These are phyloP conservation scores for Combretum micranthum DNA, from an alignment of 345 rosid genomes.

Conservation along the genomic window DNA sequence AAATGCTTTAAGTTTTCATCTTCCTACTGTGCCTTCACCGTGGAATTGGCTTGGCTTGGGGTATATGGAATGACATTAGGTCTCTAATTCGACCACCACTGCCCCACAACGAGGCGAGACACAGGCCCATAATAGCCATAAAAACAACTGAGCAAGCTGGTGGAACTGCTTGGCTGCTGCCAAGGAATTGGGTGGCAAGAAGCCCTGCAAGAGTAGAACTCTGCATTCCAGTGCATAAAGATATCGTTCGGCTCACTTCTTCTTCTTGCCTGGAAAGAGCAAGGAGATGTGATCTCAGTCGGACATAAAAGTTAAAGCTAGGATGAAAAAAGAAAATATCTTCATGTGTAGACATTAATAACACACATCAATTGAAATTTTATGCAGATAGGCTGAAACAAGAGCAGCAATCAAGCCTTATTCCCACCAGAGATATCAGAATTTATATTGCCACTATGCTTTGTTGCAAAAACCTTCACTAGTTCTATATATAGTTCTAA, in stretches of 20 bases:
- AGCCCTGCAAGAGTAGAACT: slow-evolving; percentile 94
- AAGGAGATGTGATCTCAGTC: not conserved
- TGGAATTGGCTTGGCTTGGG: slow-evolving; percentile 23
- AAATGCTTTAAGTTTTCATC: not conserved
- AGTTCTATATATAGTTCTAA: no score
- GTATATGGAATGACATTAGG: slow-evolving; percentile 30
- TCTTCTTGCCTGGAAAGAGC: slow-evolving; percentile 63
- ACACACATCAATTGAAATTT: no score
- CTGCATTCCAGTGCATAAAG: slow-evolving; percentile 95
- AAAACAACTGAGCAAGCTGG: slow-evolving; percentile 94
- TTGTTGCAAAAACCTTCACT: no score
- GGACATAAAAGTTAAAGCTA: not conserved
- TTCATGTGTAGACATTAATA: not conserved
- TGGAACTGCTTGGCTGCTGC: slow-evolving; percentile 86
- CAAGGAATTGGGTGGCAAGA: slow-evolving; percentile 79
- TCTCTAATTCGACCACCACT: slow-evolving; percentile 59
- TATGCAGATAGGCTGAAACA: no score
- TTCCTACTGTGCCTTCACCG: slow-evolving; percentile 19
- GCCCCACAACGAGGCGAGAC: slow-evolving; percentile 94
- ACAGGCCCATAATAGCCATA: slow-evolving; percentile 96
- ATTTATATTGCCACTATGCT: no score
- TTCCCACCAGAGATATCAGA: no score
- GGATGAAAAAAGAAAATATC: not conserved
- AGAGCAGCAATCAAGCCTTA: no score
- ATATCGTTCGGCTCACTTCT: slow-evolving; percentile 79